Evolutionary conservation across 2,329 filamentous ascomycete genomes (phyloP).

Genomic region (Aspergillus floridensis): DNA sequence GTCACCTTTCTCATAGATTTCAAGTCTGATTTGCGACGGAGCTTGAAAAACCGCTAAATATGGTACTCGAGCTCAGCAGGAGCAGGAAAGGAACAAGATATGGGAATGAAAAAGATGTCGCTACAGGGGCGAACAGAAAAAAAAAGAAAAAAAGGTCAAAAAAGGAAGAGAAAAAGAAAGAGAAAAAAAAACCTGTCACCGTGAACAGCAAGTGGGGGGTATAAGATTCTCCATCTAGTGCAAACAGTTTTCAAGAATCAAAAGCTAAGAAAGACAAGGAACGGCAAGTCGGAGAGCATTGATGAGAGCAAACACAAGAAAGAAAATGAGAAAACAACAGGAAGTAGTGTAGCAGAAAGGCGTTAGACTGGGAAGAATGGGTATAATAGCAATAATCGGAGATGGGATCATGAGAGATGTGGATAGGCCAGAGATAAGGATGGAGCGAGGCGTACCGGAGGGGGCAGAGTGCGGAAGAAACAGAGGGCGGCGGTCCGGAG

Average conservation of each 20-base stretch:
- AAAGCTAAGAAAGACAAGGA: not conserved
- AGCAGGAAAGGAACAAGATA: not conserved
- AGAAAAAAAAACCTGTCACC: not conserved
- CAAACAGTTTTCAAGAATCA: not conserved
- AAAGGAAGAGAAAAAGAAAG: not conserved
- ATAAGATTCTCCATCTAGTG: not conserved
- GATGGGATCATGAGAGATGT: not conserved
- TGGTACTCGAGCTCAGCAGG: not conserved
- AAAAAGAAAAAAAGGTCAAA: not conserved
- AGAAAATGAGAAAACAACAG: not conserved
- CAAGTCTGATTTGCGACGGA: not conserved
- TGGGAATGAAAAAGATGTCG: too few species aligned
- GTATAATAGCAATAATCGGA: not conserved
- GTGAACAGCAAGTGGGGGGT: not conserved
- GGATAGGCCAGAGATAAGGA: not conserved
- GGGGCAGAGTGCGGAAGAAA: not conserved
- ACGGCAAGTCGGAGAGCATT: not conserved
- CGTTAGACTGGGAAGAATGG: not conserved
- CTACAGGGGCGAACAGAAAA: too few species aligned
- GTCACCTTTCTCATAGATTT: too few species aligned
- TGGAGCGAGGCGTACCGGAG: not conserved
- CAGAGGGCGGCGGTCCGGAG: not conserved
- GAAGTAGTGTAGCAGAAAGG: not conserved
- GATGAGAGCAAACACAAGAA: too few species aligned
- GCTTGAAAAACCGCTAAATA: not conserved